Percentiles rank a stretch among this genome's conserved stretches.
Conservation (phyloP, 1,139 yeast genomes). For the Scheffersomyces insectosa region DNA sequence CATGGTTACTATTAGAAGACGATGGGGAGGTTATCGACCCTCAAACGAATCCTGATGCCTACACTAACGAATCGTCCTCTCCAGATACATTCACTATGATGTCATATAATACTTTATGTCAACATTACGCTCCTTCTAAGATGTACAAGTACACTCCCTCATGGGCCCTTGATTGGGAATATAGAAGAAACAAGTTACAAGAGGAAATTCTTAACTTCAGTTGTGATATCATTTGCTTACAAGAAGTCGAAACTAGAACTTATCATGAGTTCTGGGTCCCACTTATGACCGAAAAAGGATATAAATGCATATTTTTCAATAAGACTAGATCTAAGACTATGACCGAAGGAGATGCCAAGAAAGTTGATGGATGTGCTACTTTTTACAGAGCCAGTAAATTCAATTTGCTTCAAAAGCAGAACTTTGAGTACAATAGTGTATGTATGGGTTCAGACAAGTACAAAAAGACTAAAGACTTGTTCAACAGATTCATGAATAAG, state of each 20-base stretch:
- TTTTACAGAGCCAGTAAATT: slow-evolving; percentile 75
- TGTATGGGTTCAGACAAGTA: slow-evolving; percentile 88
- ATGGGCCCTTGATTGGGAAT: slow-evolving; percentile 97
- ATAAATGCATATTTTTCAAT: slow-evolving; percentile 77
- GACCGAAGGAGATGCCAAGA: slow-evolving; percentile 78
- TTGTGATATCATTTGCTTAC: slow-evolving; percentile 85
- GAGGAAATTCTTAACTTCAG: slow-evolving; percentile 66
- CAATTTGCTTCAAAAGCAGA: slow-evolving; percentile 66
- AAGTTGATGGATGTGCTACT: slow-evolving; percentile 97
- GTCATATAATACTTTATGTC: slow-evolving; percentile 91
- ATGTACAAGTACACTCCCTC: slow-evolving; percentile 94
- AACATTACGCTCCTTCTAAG: slow-evolving; percentile 90
- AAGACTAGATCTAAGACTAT: slow-evolving; percentile 93
- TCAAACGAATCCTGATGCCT: slow-evolving; percentile 31
- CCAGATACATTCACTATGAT: slow-evolving; percentile 63
- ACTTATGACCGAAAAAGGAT: slow-evolving; percentile 68
- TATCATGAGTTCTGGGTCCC: slow-evolving; percentile 88
- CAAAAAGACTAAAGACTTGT: slow-evolving; percentile 90
- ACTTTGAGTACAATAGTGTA: slow-evolving; percentile 82
- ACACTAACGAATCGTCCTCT: slow-evolving; percentile 26
- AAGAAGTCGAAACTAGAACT: slow-evolving; percentile 89
- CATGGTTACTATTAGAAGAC: slow-evolving; percentile 77
- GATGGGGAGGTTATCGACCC: slow-evolving; percentile 65
- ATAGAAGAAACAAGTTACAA: slow-evolving; percentile 72
- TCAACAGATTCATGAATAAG: slow-evolving; percentile 94